Base-by-base conservation (phyloP, 2,329 filamentous ascomycete species). In the Xylaria sp. region DNA sequence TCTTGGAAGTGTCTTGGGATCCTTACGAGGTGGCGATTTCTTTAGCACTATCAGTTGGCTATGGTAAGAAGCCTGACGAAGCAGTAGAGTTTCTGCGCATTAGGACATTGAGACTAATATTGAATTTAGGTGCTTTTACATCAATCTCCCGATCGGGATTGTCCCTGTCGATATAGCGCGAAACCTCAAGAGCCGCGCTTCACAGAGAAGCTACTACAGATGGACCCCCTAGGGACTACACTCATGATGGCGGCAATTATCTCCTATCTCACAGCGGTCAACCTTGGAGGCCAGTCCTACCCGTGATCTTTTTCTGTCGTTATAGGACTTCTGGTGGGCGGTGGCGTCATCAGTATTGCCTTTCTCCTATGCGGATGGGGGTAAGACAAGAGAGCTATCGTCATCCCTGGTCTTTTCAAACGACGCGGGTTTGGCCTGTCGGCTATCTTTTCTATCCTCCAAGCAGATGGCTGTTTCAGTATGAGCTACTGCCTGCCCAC, bases 401-500 rank as follows among this genome's bases (percentile, higher is more conserved):
- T 54, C 2, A 15, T 54, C 4, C 37, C 51, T 15, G 37, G 51
- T 4, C 37, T 54, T 2, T 31, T 54, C 21, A 43, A 33, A 37
- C 21, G 17, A 11, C 49, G 49, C 1, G 21, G n/a, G 19, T 15
- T 52, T 28, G 19, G 19, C 4, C 12, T 28, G 2, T 28, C 21
- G 2, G 19, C 53, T 31, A 31, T 31, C 17, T 42, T 6, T 21
- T 28, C 35, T 2, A 43, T 43, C 23, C 3, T 43, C n/a, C 14
- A 19, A 8, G 14, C 38, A 1, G 37, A 23, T 28, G 38, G n/a
- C 1, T 43, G 42, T 25, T 43, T 54, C 25, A 21, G 14, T 1
- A 58, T 75, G 1, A 66, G 77, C 2, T 78, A 78, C 67, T 77
- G 77, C 63, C 69, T 80, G 0, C 78, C 78, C 0, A 74, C 79